Percentiles rank a stretch among this genome's conserved stretches.
Evolutionary conservation across 345 rosid species (phyloP).

Genomic region (Ailanthus altissimus): DNA sequence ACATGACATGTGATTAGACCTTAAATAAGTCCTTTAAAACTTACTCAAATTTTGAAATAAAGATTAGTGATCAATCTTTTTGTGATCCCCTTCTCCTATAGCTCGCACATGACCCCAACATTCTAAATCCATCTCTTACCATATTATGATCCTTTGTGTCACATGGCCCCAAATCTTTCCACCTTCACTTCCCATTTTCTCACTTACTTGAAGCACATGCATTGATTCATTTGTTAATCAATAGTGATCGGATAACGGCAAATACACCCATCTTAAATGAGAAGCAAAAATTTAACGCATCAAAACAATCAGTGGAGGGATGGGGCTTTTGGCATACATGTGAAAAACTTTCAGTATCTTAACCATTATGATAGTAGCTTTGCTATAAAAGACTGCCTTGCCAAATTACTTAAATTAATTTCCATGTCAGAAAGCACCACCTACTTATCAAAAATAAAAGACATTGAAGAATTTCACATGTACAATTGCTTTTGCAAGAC

Average conservation of each 20-base stretch:
- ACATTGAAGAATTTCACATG: background rate
- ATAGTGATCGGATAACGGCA: conserved; percentile 2
- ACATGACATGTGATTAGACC: conserved; percentile 39
- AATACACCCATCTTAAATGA: background rate
- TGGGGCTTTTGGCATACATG: background rate
- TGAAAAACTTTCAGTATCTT: background rate
- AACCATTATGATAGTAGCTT: background rate
- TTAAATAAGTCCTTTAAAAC: conserved; percentile 26
- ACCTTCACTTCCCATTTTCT: conserved; percentile 8
- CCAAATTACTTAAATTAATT: background rate
- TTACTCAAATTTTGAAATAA: conserved; percentile 27
- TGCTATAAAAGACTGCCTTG: background rate
- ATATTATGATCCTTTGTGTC: conserved; percentile 27
- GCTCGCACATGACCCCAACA: conserved; percentile 45
- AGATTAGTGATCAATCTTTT: conserved; percentile 11
- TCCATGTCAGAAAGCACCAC: background rate
- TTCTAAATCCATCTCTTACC: conserved; percentile 20
- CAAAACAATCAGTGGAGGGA: no score
- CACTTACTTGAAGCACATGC: conserved; percentile 13
- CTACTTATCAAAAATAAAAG: background rate
- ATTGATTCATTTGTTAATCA: background rate
- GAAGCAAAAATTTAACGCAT: background rate
- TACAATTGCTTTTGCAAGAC: background rate
- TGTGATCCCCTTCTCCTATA: conserved; percentile 13
- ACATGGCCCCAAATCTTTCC: conserved; percentile 34